These are phyloP conservation scores for Fragilaria radians DNA, from an alignment of 108 stramenopile species.

Conservation along the genomic window DNA sequence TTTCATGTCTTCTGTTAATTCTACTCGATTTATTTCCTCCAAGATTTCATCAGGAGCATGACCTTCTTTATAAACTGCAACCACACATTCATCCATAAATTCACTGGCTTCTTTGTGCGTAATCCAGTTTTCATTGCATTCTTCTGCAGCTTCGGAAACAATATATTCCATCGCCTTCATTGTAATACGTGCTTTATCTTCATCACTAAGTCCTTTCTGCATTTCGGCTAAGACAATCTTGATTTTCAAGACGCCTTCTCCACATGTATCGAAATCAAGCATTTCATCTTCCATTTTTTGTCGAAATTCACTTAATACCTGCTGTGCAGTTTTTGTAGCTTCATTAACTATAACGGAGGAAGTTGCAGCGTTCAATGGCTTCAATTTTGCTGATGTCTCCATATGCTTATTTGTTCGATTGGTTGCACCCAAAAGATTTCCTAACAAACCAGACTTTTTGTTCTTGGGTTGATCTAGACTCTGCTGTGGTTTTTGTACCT, in stretches of 20 bases:
- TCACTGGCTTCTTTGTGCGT: conserved; percentile 74
- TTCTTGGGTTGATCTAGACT: conserved; percentile 3
- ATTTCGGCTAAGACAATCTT: conserved; percentile 25
- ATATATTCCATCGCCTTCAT: conserved; percentile 82
- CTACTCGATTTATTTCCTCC: conserved; percentile 67
- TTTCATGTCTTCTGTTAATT: conserved; percentile 72
- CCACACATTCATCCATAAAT: conserved; percentile 73
- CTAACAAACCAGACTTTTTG: conserved; percentile 58
- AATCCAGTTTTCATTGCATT: conserved; percentile 80
- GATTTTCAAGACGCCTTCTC: conserved; percentile 24
- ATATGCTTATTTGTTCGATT: conserved; percentile 70
- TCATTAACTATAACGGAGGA: not conserved
- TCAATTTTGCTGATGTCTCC: conserved; percentile 3
- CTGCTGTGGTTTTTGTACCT: not conserved
- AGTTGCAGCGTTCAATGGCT: not conserved
- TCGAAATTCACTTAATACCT: conserved; percentile 48
- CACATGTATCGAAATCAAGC: conserved; percentile 49
- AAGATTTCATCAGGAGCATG: conserved; percentile 70
- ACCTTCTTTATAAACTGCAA: conserved; percentile 78
- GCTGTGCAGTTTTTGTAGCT: conserved; percentile 19
- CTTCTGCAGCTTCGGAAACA: conserved; percentile 83
- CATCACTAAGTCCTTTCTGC: conserved; percentile 14
- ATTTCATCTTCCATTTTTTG: conserved; percentile 51
- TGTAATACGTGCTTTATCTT: conserved; percentile 55
- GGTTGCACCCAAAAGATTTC: conserved; percentile 61